phyloP scores from a whole-genome alignment of 495 filamentous ascomycete genomes.

The Penicillium roqueforti region DNA sequence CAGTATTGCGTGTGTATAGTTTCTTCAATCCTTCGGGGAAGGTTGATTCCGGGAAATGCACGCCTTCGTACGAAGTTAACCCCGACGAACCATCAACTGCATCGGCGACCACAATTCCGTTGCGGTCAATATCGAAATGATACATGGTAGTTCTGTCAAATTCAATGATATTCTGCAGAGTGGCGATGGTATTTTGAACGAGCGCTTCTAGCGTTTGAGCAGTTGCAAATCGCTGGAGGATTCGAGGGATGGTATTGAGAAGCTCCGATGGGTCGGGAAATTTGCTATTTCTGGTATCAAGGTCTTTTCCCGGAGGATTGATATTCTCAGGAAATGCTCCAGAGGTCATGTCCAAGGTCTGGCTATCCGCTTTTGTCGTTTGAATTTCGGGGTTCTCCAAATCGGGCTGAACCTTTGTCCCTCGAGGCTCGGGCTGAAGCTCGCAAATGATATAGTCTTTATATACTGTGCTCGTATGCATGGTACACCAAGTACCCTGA shows the following conservation, averaged over 20 bases:
- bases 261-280: conserved; percentile 64
- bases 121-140: conserved; percentile 74
- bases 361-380: not conserved
- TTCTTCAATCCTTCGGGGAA: conserved; percentile 68
- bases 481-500: conserved; percentile 77
- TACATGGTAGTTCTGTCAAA: conserved; percentile 89
- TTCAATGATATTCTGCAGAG: conserved; percentile 69
- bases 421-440: conserved; percentile 66
- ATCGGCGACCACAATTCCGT: conserved; percentile 79
- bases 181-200: conserved; percentile 8
- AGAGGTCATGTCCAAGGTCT: not conserved
- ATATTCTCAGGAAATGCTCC: not conserved
- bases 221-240: conserved; percentile 72
- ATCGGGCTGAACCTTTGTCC: conserved; percentile 26
- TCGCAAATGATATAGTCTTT: conserved; percentile 72
- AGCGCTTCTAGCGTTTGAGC: conserved; percentile 57
- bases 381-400: conserved; percentile 45
- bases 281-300: conserved; percentile 45
- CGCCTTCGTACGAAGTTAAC: conserved; percentile 71
- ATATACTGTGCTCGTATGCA: conserved; percentile 63
- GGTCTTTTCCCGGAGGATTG: not conserved
- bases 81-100: conserved; percentile 66
- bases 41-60: conserved; percentile 81
- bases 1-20: conserved; percentile 61
- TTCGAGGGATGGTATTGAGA: conserved; percentile 81